Evolutionary conservation across 1,284 basidiomycete genomes (phyloP).

Genomic region (Butyriboletus appendiculatus): DNA sequence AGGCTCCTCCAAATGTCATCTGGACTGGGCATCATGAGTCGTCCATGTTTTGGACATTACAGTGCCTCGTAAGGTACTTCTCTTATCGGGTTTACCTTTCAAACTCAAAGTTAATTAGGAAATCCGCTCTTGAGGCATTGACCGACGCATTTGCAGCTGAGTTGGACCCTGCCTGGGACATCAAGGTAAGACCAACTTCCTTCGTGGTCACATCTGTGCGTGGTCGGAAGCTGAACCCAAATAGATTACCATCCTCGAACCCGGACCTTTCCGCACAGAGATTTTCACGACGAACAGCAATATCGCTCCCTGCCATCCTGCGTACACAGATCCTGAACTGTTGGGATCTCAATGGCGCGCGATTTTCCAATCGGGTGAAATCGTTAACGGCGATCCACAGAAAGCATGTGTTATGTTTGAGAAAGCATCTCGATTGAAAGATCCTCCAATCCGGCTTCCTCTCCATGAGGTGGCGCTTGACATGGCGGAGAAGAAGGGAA

Average conservation of each 20-base stretch:
- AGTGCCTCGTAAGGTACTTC: constrained; percentile 22
- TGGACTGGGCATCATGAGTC: constrained; percentile 12
- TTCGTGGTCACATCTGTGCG: neutral
- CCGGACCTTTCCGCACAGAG: constrained; percentile 25
- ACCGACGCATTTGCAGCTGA: constrained; percentile 26
- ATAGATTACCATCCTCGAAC: constrained; percentile 29
- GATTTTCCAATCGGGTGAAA: neutral
- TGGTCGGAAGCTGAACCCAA: neutral
- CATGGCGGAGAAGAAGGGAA: no score
- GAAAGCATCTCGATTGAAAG: constrained; percentile 5
- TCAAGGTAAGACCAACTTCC: constrained; percentile 20
- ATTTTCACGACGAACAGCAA: neutral
- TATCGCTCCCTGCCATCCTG: constrained; percentile 13
- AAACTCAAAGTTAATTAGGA: constrained; percentile 11
- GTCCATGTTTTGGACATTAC: constrained; percentile 19
- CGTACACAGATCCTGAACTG: constrained; percentile 18
- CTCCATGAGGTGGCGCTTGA: no score
- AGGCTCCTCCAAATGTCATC: constrained; percentile 38
- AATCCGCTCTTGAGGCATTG: constrained; percentile 29
- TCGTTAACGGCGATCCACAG: constrained; percentile 18
- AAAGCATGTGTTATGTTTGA: constrained; percentile 26
- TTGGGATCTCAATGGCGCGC: constrained; percentile 9
- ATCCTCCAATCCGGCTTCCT: constrained; percentile 30
- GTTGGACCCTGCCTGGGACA: constrained; percentile 34
- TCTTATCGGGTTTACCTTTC: neutral